Percentiles rank a stretch among this genome's conserved stretches.
Conservation (phyloP, 2,329 filamentous ascomycete species). For the Diplodia intermedia region DNA sequence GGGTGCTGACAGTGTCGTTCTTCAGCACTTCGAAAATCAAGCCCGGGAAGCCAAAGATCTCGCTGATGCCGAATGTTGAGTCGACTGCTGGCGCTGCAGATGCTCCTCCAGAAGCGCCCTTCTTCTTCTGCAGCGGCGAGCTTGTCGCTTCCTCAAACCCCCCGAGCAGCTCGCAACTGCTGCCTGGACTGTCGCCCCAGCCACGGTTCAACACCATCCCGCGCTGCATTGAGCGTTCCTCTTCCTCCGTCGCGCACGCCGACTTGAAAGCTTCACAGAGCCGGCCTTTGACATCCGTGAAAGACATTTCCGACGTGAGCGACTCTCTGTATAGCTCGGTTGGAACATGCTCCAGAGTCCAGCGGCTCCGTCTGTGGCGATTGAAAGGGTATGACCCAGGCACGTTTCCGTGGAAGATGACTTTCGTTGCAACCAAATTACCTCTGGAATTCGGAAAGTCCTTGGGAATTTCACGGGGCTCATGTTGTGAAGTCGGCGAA, state of each 20-base stretch:
- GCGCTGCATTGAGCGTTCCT: slow-evolving; percentile 61
- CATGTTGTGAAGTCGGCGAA: slow-evolving; percentile 66
- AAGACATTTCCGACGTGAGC: slow-evolving; percentile 78
- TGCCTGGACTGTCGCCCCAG: slow-evolving; percentile 90
- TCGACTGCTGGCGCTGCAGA: slow-evolving; percentile 51
- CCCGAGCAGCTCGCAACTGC: slow-evolving; percentile 72
- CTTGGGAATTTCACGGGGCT: slow-evolving; percentile 28
- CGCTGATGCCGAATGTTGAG: slow-evolving; percentile 72
- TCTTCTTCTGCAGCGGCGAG: slow-evolving; percentile 36
- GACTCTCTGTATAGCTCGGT: slow-evolving; percentile 50
- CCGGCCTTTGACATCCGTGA: slow-evolving; percentile 72
- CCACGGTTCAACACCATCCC: slow-evolving; percentile 88
- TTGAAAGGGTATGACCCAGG: slow-evolving; percentile 98
- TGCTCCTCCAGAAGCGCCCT: slow-evolving; percentile 42
- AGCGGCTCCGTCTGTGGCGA: slow-evolving; percentile 85
- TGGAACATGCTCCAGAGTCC: slow-evolving; percentile 69
- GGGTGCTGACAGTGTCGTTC: slow-evolving; percentile 85
- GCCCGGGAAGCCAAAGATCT: slow-evolving; percentile 91
- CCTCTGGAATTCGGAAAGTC: slow-evolving; percentile 51
- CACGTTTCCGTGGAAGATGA: slow-evolving; percentile 94
- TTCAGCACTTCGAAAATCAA: slow-evolving; percentile 94
- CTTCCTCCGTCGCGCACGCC: slow-evolving; percentile 64
- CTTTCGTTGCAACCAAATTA: slow-evolving; percentile 82
- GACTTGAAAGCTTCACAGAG: slow-evolving; percentile 74
- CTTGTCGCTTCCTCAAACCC: slow-evolving; percentile 71